Base-by-base conservation (phyloP, 495 filamentous ascomycete genomes). In the Clavariopsis aquatica region DNA sequence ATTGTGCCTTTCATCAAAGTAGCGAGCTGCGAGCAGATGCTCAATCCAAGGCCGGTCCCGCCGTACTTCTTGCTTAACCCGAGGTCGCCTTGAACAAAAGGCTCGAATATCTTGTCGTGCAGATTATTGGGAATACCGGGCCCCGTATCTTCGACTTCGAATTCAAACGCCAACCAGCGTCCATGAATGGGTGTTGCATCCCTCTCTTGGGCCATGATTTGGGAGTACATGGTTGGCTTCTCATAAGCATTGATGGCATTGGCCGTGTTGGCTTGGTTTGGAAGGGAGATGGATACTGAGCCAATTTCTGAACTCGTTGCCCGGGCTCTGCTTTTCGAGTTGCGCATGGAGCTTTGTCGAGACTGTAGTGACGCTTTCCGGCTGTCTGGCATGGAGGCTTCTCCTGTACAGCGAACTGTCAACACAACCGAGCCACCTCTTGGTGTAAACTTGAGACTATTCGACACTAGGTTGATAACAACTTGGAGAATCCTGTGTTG, bases 401-500 rank as follows among this genome's bases (percentile, higher is more conserved):
- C 85, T 24, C 86, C 86, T 2, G 85, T 61, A 64, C 90, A 92
- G 58, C 82, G 85, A 60, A 96, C 91, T 13, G 84, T 82, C 28
- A 96, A 82, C 17, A 85, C 78, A 1, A 96, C 87, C 45, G 79
- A 84, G 10, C 92, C 92, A 8, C 87, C 84, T 43, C 86, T 77
- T 0, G 91, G 91, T 1, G 93, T 97, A 70, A 97, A 97, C 72
- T 97, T 97, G 15, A 96, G 78, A 70, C 88, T 90, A 75, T 97
- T 97, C 76, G 88, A 90, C 43, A 96, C 91, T 15, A 97, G 81
- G 62, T 97, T 97, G 78, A 96, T 96, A 49, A 96, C 82, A 28
- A 95, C 88, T 70, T 96, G 92, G 13, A 95, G 75, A 29, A 96
- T 91, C 27, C 93, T 82, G 68, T 96, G 90, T 64, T 92, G 88